A percentile compares a stretch with the other conserved stretches of the same genome.
These are phyloP conservation scores for Colletotrichum shisoi DNA, from an alignment of 2,329 filamentous ascomycete species.

Conservation along the genomic window DNA sequence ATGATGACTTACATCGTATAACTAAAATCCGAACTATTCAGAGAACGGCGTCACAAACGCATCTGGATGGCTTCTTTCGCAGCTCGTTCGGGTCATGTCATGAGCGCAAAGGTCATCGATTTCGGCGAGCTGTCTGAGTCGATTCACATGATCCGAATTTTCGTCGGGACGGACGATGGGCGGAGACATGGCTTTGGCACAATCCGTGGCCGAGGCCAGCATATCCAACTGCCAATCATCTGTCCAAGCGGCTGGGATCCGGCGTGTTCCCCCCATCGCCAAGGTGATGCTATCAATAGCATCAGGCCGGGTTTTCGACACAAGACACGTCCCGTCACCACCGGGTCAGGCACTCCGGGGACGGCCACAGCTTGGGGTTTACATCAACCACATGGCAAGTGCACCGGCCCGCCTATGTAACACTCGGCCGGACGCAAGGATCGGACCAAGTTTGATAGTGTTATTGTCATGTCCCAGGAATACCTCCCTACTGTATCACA, in stretches of 20 bases:
- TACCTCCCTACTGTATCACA: neutral
- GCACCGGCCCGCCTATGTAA: neutral
- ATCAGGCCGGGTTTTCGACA: conserved; percentile 46
- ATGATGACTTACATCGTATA: too few species aligned
- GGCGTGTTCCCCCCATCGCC: conserved; percentile 4
- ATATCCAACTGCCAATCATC: conserved; percentile 20
- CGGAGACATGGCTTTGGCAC: neutral
- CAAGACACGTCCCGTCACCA: conserved; percentile 46
- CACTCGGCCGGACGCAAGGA: neutral
- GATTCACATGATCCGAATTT: neutral
- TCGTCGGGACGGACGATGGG: neutral
- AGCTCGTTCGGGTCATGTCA: conserved; percentile 15
- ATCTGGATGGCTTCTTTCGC: neutral
- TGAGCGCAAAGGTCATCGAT: neutral
- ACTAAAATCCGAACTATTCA: too few species aligned
- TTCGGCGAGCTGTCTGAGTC: neutral
- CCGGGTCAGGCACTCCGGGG: conserved; percentile 17
- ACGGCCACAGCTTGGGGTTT: conserved; percentile 21
- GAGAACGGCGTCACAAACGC: neutral
- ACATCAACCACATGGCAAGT: conserved; percentile 27
- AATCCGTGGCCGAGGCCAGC: conserved; percentile 5
- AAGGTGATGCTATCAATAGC: conserved; percentile 34
- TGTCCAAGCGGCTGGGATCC: conserved; percentile 12
- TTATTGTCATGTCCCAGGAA: neutral
- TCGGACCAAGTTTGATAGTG: neutral